Base-by-base conservation (phyloP, 495 filamentous ascomycete genomes). In the Annulohypoxylon maeteangense region DNA sequence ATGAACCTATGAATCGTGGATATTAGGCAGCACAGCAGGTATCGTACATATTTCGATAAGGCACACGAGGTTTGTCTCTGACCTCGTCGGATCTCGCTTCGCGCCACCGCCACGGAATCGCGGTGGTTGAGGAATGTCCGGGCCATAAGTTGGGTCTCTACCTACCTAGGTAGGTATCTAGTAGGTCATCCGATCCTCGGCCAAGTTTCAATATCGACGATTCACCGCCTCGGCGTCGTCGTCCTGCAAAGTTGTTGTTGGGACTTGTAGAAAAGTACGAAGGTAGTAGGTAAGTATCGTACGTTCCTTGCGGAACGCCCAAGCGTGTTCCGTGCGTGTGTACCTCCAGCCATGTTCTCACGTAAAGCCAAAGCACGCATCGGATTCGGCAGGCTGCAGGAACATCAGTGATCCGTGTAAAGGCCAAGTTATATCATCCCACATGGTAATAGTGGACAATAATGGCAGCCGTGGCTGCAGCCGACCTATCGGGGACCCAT, bases 401-500 rank as follows among this genome's bases (percentile, higher is more conserved):
- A 63, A 65, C 67, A 44, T 61, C 38, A 65, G 42, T 36, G 61
- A 59, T 18, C 32, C 1, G 42, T 25, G 8, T 8, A 42, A 42
- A 45, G 34, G 7, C 51, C 40, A 51, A 50, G 45, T 18, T 23
- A 62, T 55, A 45, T 48, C 27, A 53, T 34, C 53, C 63, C 63
- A 68, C 65, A 68, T 68, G 58, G 63, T 58, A 51, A 18, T 44
- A 8, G 18, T 40, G 40, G 16, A 16, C 40, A 44, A 44, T 44
- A 20, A 4, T 44, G 16, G n/a, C 16, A 44, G 40, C 6, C 16
- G 20, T 44, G n/a, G 40, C 55, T 59, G 60, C 70, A 50, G 53
- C 34, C 3, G 34, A 54, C 70, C 65, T 72, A 72, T 68, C 64
- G 70, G 63, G 44, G 38, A 36, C 51, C 11, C 32, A 60, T 22